Evolutionary conservation across 2,329 filamentous ascomycete genomes (phyloP).

Genomic region (Arthrobotrys pseudoclavata): DNA sequence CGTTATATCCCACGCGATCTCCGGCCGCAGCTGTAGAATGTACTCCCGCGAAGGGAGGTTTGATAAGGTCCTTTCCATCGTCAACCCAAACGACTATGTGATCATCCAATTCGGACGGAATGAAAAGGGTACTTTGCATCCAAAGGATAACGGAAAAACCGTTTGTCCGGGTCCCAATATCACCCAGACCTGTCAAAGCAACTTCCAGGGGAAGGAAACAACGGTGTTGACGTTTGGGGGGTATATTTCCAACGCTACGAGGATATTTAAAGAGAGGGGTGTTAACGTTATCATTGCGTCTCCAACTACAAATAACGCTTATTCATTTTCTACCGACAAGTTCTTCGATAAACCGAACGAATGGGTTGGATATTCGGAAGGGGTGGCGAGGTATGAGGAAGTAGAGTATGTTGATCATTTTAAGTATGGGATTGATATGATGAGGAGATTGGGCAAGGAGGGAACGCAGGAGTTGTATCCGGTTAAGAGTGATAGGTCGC

Average conservation of each 20-base stretch:
- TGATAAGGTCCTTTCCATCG: conserved; percentile 21
- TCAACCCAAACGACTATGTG: conserved; percentile 17
- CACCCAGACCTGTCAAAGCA: conserved; percentile 10
- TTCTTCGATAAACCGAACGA: conserved; percentile 34
- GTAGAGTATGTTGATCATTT: conserved; percentile 40
- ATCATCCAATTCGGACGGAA: conserved; percentile 47
- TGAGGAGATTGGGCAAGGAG: conserved; percentile 22
- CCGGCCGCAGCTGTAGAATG: conserved; percentile 39
- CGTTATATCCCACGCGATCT: conserved; percentile 28
- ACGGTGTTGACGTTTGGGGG: conserved; percentile 32
- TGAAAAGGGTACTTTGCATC: conserved; percentile 25
- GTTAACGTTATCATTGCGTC: conserved; percentile 37
- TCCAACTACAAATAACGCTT: conserved; percentile 39
- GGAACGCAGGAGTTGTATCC: conserved; percentile 36
- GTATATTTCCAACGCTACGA: conserved; percentile 35
- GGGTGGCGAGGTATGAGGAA: conserved; percentile 3
- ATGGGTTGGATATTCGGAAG: conserved; percentile 28
- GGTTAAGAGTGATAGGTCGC: conserved; percentile 30
- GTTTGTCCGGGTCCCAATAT: conserved; percentile 26
- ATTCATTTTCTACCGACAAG: background rate
- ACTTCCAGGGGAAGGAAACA: conserved; percentile 21
- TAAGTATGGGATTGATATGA: conserved; percentile 31
- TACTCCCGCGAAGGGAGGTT: conserved; percentile 37
- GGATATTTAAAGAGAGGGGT: conserved; percentile 8
- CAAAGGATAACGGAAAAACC: conserved; percentile 39